Evolutionary conservation across 768 basidiomycete species (phyloP), one percentile per base, ranked within the genome.

Genomic region (Tephrocybe sp.): DNA sequence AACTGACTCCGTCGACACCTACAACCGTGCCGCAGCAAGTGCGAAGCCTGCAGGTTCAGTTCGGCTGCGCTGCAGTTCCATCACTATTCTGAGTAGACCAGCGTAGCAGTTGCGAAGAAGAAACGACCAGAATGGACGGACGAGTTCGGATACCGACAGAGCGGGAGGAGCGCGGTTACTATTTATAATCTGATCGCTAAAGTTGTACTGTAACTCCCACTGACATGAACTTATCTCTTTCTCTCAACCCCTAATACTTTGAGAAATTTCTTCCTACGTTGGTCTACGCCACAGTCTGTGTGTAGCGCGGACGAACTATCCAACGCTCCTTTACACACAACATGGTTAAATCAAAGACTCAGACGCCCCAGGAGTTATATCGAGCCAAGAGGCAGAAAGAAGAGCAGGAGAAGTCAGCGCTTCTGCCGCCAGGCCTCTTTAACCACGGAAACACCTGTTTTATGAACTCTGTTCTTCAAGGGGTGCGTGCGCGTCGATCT

Each of bases 401-500:
- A 63, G 86, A 88, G 57, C 69, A 72, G 42, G 86, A 87, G 61
- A 72, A 66, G 60, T 65, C 69, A 5, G 83, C 84, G 0, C 71
- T 77, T 34, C 70, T 89, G 9, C 89, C 89, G 0, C 87, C 89
- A 3, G 89, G 89, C 5, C 73, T 92, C 19, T 61, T 82, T 37
- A 92, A 92, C 63, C 87, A 90, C 69, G 86, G 87, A 35, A 91
- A 91, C 64, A 96, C 93, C 0, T 98, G 94, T 69, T 98, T 94
- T 69, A 91, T 95, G 87, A 98, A 96, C 69, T 93, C 92, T 26
- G 91, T 93, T 25, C 72, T 98, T 24, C 94, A 98, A 64, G 89
- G 87, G 31, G 89, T 87, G 69, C 57, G 84, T 83, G 15, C 58
- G 58, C 25, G 25, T 15, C 4, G 36, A 18, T 41, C 61, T 56